These are phyloP conservation scores for Spinellus fusiger DNA, from an alignment of 192 early-diverging fungal species.

Conservation along the genomic window DNA sequence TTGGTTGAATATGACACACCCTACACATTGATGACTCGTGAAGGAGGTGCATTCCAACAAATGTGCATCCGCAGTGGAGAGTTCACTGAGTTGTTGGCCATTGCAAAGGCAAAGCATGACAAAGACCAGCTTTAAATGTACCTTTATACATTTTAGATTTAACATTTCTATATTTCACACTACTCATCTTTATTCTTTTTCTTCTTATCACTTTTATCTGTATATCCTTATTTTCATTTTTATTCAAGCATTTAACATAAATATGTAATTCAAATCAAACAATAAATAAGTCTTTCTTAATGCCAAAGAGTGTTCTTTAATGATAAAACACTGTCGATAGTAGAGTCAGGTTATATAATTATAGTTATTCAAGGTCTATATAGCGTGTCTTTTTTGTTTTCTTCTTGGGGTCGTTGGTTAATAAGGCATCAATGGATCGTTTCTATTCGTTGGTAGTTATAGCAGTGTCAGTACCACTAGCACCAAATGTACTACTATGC, in stretches of 20 bases:
- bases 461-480: no score
- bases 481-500: neutral
- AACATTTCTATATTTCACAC: neutral
- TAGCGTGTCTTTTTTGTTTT: slow-evolving; percentile 14
- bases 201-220: neutral
- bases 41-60: slow-evolving; percentile 56
- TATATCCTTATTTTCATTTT: neutral
- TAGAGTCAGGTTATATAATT: no score
- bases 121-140: neutral
- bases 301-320: no score
- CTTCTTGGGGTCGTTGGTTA: slow-evolving; percentile 5
- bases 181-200: neutral
- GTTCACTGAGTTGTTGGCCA: slow-evolving; percentile 58
- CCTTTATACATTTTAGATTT: neutral
- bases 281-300: no score
- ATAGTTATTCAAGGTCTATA: slow-evolving; percentile 2
- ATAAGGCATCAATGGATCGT: slow-evolving; percentile 10
- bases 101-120: slow-evolving; percentile 41
- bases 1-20: slow-evolving; percentile 84
- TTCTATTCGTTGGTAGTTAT: no score
- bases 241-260: neutral
- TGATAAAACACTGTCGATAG: no score
- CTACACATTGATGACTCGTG: slow-evolving; percentile 51
- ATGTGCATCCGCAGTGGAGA: slow-evolving; percentile 86
- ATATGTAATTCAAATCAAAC: neutral